phyloP scores from a whole-genome alignment of 1,139 yeast genomes.

The Zygoascus meyerae region DNA sequence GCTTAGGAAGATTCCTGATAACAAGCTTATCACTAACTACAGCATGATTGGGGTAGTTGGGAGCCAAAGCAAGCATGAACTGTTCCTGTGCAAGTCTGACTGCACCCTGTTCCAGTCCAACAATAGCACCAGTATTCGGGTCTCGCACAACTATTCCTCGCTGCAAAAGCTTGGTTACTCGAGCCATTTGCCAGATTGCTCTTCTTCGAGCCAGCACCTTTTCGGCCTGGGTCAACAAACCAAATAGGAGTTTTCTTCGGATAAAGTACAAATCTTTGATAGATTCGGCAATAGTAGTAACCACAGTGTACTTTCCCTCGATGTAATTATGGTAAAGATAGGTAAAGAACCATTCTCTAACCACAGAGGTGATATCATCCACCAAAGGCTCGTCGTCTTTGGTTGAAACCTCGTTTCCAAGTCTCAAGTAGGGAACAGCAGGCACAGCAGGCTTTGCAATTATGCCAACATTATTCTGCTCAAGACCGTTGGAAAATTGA shows the following conservation, averaged over 20 bases:
- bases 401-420: conserved; percentile 27
- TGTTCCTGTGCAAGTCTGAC: conserved; percentile 65
- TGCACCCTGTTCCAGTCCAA: conserved; percentile 43
- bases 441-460: conserved; percentile 24
- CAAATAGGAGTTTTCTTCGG: conserved; percentile 52
- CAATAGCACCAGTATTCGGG: conserved; percentile 59
- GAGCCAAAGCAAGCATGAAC: conserved; percentile 63
- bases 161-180: conserved; percentile 59
- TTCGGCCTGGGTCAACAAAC: conserved; percentile 58
- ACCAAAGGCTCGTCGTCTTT: conserved; percentile 29
- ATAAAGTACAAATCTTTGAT: conserved; percentile 54
- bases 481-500: background rate
- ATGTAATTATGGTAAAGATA: conserved; percentile 30
- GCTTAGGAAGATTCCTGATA: conserved; percentile 52
- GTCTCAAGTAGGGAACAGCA: conserved; percentile 29
- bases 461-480: background rate
- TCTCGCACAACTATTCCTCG: conserved; percentile 74
- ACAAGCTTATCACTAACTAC: conserved; percentile 28
- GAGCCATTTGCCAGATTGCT: conserved; percentile 55
- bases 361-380: conserved; percentile 32
- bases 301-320: conserved; percentile 36
- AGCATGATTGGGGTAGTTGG: conserved; percentile 55
- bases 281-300: conserved; percentile 27
- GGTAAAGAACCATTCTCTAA: conserved; percentile 32
- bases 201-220: conserved; percentile 49